Conservation (phyloP, 345 rosid species). For the Mercurialis annua region DNA sequence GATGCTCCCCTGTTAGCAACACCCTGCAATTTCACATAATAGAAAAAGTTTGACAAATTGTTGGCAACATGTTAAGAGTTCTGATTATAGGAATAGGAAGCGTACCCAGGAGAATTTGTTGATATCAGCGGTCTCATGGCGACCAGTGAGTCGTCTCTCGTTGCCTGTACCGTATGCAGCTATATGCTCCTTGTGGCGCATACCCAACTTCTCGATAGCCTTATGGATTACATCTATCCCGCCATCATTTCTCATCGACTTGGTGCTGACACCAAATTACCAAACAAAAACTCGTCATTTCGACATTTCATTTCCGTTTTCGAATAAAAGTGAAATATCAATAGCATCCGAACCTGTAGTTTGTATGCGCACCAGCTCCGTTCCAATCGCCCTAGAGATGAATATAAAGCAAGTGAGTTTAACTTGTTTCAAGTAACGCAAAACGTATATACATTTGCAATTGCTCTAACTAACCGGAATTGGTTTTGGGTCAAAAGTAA, state of each 20-base stretch:
- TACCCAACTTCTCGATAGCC: constrained; percentile 71
- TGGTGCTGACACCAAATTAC: constrained; percentile 43
- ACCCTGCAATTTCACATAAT: constrained; percentile 37
- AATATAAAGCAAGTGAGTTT: not conserved
- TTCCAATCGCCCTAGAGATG: constrained; percentile 76
- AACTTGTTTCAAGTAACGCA: not conserved
- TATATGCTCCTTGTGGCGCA: constrained; percentile 75
- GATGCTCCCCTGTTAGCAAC: constrained; percentile 90
- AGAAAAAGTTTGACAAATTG: not conserved
- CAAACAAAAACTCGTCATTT: not conserved
- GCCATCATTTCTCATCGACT: constrained; percentile 75
- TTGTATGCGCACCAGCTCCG: constrained; percentile 95
- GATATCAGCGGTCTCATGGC: constrained; percentile 82
- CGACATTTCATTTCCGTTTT: too few relatives aligned
- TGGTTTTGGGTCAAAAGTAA: constrained; percentile 88
- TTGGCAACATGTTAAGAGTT: too few relatives aligned
- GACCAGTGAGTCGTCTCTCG: constrained; percentile 73
- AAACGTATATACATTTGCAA: not conserved
- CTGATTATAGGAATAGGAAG: not conserved
- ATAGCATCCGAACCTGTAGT: constrained; percentile 47
- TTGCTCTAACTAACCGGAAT: constrained; percentile 40
- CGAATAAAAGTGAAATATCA: not conserved
- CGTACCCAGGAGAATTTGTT: constrained; percentile 69
- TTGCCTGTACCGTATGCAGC: constrained; percentile 81
- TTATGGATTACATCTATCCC: constrained; percentile 55